Conservation (phyloP, 306 rosid species). For the Vachellia collinsii region DNA sequence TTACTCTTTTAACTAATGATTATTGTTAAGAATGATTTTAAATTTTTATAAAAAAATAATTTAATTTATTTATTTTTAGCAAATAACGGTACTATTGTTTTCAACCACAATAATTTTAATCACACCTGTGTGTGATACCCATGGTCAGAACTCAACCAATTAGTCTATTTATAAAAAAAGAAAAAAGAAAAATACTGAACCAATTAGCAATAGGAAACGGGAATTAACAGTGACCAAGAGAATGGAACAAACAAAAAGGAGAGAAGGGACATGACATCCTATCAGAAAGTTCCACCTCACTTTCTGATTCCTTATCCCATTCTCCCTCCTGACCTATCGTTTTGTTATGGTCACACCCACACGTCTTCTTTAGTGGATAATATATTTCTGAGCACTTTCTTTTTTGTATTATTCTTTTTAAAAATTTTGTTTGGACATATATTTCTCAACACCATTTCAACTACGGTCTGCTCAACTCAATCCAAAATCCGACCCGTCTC, state of each 20-base stretch:
- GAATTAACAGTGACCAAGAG: background rate
- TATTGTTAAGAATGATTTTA: too few species aligned
- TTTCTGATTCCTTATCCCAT: constrained; percentile 1
- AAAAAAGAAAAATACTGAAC: background rate
- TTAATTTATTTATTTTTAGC: too few species aligned
- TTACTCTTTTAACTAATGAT: too few species aligned
- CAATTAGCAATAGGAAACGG: background rate
- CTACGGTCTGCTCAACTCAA: background rate
- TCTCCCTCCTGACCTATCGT: background rate
- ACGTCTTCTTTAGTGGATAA: constrained; percentile 28
- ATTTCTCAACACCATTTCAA: background rate
- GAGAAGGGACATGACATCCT: background rate
- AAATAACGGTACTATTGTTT: too few species aligned
- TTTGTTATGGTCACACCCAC: background rate
- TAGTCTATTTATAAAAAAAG: too few species aligned
- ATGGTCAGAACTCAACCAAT: background rate
- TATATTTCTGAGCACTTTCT: background rate
- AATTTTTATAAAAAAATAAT: too few species aligned
- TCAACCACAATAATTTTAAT: too few species aligned
- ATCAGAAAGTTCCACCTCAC: background rate
- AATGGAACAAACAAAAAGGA: background rate
- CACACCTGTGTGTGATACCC: background rate
- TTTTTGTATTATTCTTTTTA: background rate
- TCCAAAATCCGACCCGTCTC: background rate
- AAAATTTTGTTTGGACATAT: background rate